Percentiles rank a stretch among this genome's conserved stretches.
Conservation (phyloP, 768 basidiomycete genomes). For the Podaxis sp. region DNA sequence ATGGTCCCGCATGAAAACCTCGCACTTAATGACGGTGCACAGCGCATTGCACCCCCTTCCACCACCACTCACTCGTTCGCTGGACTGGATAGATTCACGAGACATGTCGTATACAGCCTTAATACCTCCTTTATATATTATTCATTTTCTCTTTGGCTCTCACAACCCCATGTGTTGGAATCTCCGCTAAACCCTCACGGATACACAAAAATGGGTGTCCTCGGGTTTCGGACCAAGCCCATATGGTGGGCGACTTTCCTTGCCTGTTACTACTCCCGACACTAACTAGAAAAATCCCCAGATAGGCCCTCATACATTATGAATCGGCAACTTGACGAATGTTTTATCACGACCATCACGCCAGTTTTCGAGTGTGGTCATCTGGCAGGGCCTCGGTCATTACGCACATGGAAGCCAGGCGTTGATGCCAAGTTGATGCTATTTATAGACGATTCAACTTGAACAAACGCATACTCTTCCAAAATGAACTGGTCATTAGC, state of each 20-base stretch:
- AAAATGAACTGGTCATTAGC: no score
- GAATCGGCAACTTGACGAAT: no score
- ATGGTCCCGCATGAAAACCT: neutral
- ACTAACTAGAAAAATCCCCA: no score
- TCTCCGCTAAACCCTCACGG: neutral
- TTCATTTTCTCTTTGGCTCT: neutral
- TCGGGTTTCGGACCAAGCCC: no score
- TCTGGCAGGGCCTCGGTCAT: neutral
- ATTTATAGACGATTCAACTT: neutral
- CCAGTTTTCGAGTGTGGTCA: neutral
- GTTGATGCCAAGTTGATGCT: neutral
- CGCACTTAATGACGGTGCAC: constrained; percentile 3
- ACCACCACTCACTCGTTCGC: constrained; percentile 6
- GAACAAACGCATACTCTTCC: no score
- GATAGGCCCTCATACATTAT: neutral
- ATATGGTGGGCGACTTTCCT: no score
- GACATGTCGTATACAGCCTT: constrained; percentile 9
- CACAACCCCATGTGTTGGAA: neutral
- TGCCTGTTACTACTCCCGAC: no score
- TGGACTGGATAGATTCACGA: constrained; percentile 9
- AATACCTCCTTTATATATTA: constrained; percentile 18
- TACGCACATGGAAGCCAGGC: neutral
- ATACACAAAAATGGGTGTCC: neutral
- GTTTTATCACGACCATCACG: neutral
- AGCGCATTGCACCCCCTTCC: neutral